Evolutionary conservation across 2,329 filamentous ascomycete species (phyloP).

Genomic region (Bipolaris victoriae): DNA sequence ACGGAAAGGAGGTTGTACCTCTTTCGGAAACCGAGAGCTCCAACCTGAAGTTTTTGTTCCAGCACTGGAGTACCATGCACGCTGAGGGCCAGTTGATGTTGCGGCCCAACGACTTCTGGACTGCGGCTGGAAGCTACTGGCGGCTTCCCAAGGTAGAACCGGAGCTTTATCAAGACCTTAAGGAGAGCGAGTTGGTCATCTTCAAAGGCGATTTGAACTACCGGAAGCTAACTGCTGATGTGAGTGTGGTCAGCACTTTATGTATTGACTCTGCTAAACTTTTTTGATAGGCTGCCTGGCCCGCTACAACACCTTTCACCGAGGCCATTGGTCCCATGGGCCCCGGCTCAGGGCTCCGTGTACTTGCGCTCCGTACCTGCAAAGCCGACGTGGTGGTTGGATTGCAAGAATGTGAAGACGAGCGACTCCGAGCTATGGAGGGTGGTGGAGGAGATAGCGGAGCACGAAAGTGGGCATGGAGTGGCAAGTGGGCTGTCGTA

Average conservation of each 20-base stretch:
- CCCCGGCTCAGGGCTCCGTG: slow-evolving; percentile 78
- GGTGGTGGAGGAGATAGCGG: slow-evolving; percentile 73
- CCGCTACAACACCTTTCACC: slow-evolving; percentile 83
- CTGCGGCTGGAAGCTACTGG: slow-evolving; percentile 86
- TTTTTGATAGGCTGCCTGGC: slow-evolving; percentile 70
- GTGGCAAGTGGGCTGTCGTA: slow-evolving; percentile 95
- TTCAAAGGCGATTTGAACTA: slow-evolving; percentile 99
- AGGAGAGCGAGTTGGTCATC: slow-evolving; percentile 83
- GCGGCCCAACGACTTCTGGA: slow-evolving; percentile 91
- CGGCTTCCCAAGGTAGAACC: slow-evolving; percentile 73
- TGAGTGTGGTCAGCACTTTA: slow-evolving; percentile 55
- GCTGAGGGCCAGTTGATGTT: slow-evolving; percentile 83
- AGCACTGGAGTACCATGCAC: slow-evolving; percentile 80
- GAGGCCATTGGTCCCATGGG: slow-evolving; percentile 87
- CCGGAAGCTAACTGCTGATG: slow-evolving; percentile 87
- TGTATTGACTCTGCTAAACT: slow-evolving; percentile 11
- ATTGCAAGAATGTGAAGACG: slow-evolving; percentile 80
- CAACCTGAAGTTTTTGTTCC: slow-evolving; percentile 77
- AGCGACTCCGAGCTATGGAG: slow-evolving; percentile 72
- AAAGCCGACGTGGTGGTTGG: slow-evolving; percentile 97
- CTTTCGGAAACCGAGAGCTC: slow-evolving; percentile 71
- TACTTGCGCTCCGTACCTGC: slow-evolving; percentile 88
- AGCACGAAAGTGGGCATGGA: slow-evolving; percentile 89
- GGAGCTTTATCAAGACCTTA: slow-evolving; percentile 75
- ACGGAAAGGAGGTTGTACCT: slow-evolving; percentile 62